phyloP scores from a whole-genome alignment of 2,329 filamentous ascomycete genomes.

The Curvularia sp. region DNA sequence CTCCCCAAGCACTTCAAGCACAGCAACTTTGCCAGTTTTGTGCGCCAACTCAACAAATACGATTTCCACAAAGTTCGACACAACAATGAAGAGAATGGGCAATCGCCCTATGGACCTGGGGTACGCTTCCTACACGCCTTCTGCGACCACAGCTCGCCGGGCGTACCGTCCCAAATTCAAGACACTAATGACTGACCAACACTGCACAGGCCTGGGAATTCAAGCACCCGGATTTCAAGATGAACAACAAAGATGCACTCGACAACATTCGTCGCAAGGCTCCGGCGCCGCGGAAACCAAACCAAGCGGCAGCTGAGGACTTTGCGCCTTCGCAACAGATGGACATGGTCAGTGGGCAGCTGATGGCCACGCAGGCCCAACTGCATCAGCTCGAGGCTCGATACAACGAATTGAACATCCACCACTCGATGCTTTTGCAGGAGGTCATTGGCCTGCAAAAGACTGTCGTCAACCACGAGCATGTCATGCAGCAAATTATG shows the following conservation, averaged over 20 bases:
- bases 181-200: constrained; percentile 21
- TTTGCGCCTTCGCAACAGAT: constrained; percentile 86
- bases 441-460: constrained; percentile 70
- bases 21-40: constrained; percentile 97
- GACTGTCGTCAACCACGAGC: constrained; percentile 74
- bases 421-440: constrained; percentile 69
- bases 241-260: constrained; percentile 93
- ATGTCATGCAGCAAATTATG: constrained; percentile 75
- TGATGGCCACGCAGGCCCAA: constrained; percentile 90
- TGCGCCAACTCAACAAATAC: constrained; percentile 95
- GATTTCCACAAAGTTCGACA: constrained; percentile 98
- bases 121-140: constrained; percentile 54
- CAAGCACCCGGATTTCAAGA: constrained; percentile 94
- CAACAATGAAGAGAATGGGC: constrained; percentile 83
- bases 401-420: constrained; percentile 77
- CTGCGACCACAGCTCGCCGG: neutral
- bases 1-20: constrained; percentile 99
- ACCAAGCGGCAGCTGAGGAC: constrained; percentile 63
- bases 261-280: constrained; percentile 97
- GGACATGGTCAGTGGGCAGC: constrained; percentile 83
- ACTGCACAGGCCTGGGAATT: constrained; percentile 83
- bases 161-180: neutral
- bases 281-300: constrained; percentile 81
- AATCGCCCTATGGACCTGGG: constrained; percentile 80
- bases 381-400: constrained; percentile 85